These are phyloP conservation scores for Castanospermum australe DNA, from an alignment of 306 rosid species.

Conservation along the genomic window DNA sequence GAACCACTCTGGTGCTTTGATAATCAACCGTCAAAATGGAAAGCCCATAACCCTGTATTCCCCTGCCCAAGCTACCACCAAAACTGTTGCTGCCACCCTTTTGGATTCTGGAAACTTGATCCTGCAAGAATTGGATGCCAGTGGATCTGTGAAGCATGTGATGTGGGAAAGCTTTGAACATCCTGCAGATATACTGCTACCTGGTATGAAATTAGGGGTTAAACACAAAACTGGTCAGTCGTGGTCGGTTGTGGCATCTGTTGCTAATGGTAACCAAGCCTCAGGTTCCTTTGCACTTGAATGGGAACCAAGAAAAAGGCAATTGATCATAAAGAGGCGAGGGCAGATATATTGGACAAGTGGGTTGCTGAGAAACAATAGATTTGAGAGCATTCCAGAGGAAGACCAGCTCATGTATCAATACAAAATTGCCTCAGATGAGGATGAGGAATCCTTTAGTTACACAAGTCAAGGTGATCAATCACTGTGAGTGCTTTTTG, in stretches of 20 bases:
- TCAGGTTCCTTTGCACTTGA: not conserved
- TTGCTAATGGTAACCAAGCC: not conserved
- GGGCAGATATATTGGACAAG: constrained; percentile 11
- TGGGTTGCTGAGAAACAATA: not conserved
- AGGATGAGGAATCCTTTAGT: constrained; percentile 20
- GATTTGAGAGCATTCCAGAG: not conserved
- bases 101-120: constrained; percentile 24
- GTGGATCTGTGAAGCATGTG: not conserved
- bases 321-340: not conserved
- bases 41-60: not conserved
- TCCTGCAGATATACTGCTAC: constrained; percentile 7
- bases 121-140: not conserved
- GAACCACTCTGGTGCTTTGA: not conserved
- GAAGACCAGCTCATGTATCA: not conserved
- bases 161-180: constrained; percentile 29
- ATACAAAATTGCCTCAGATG: not conserved
- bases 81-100: not conserved
- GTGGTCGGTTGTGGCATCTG: not conserved
- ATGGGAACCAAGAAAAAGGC: not conserved
- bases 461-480: not conserved
- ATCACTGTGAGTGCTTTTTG: constrained; percentile 4
- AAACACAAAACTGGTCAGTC: not conserved
- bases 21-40: not conserved
- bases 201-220: constrained; percentile 16
- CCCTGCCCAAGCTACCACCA: not conserved